These are phyloP conservation scores for Apostasia shenzhenica DNA, from an alignment of 106 monocot genomes.

Conservation along the genomic window DNA sequence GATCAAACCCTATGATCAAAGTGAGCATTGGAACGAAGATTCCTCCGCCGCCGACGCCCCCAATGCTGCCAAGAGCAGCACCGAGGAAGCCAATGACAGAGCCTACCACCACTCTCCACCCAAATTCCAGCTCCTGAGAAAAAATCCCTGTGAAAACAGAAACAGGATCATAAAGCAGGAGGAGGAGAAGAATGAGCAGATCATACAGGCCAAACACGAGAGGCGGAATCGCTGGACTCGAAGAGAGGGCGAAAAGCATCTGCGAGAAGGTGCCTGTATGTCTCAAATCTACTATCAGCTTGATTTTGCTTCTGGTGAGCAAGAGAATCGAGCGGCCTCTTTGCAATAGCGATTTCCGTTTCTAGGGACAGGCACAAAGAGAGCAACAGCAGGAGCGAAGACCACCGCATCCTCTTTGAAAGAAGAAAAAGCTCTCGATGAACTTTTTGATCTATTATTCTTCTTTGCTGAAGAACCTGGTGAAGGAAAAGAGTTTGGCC, in stretches of 20 bases:
- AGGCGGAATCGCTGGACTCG: slow-evolving; percentile 17
- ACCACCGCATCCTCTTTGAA: background rate
- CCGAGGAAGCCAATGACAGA: slow-evolving; percentile 38
- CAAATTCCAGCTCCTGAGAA: slow-evolving; percentile 40
- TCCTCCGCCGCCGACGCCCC: slow-evolving; percentile 49
- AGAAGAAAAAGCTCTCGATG: background rate
- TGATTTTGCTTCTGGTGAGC: background rate
- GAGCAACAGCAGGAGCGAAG: slow-evolving; percentile 12
- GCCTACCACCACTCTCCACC: slow-evolving; percentile 40
- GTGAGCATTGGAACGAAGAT: slow-evolving; percentile 58
- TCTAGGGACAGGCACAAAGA: slow-evolving; percentile 8
- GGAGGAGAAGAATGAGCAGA: background rate
- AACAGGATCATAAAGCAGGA: background rate
- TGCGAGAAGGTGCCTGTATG: slow-evolving; percentile 2
- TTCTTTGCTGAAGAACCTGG: background rate
- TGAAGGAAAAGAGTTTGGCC: background rate
- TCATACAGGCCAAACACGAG: slow-evolving; percentile 40
- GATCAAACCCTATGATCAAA: slow-evolving; percentile 46
- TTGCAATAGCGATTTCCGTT: slow-evolving; percentile 6
- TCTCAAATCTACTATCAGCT: background rate
- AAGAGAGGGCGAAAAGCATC: slow-evolving; percentile 12
- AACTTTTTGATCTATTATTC: background rate
- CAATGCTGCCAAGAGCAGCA: slow-evolving; percentile 48
- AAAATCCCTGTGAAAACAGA: background rate
- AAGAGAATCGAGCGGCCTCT: slow-evolving; percentile 9